A percentile compares a stretch with the other conserved stretches of the same genome.
These are phyloP conservation scores for Halophytophthora batemanensis DNA, from an alignment of 352 stramenopile species.

Conservation along the genomic window DNA sequence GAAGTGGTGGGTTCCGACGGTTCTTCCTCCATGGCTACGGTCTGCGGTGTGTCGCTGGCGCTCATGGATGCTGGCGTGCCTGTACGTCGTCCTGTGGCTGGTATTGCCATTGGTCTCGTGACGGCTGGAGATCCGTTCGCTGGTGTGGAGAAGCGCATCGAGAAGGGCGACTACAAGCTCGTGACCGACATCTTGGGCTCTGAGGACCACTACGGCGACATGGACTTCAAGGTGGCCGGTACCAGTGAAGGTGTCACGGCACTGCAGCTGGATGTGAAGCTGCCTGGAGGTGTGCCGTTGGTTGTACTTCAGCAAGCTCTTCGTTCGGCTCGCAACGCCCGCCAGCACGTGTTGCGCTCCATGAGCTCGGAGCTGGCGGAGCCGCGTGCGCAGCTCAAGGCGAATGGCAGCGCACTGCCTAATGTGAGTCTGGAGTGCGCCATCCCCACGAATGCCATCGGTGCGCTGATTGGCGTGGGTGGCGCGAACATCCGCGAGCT, in stretches of 20 bases:
- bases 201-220: constrained; percentile 97
- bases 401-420: constrained; percentile 23
- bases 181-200: constrained; percentile 97
- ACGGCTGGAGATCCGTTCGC: constrained; percentile 64
- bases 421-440: constrained; percentile 60
- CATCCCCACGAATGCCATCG: constrained; percentile 52
- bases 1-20: constrained; percentile 95
- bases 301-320: constrained; percentile 85
- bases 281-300: constrained; percentile 84
- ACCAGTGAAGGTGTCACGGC: constrained; percentile 91
- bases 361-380: constrained; percentile 80
- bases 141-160: constrained; percentile 52
- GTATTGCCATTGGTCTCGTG: constrained; percentile 94
- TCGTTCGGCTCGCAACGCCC: constrained; percentile 75
- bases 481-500: constrained; percentile 74
- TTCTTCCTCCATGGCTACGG: constrained; percentile 95
- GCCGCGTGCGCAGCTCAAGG: constrained; percentile 59
- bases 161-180: constrained; percentile 77
- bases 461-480: constrained; percentile 70
- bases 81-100: constrained; percentile 91
- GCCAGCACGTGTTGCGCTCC: constrained; percentile 73
- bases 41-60: constrained; percentile 95
- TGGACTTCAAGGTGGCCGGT: constrained; percentile 98
- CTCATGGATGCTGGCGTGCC: constrained; percentile 97
- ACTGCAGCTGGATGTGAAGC: constrained; percentile 97